phyloP scores from a whole-genome alignment of 768 basidiomycete genomes.

The Tricholomella constricta region DNA sequence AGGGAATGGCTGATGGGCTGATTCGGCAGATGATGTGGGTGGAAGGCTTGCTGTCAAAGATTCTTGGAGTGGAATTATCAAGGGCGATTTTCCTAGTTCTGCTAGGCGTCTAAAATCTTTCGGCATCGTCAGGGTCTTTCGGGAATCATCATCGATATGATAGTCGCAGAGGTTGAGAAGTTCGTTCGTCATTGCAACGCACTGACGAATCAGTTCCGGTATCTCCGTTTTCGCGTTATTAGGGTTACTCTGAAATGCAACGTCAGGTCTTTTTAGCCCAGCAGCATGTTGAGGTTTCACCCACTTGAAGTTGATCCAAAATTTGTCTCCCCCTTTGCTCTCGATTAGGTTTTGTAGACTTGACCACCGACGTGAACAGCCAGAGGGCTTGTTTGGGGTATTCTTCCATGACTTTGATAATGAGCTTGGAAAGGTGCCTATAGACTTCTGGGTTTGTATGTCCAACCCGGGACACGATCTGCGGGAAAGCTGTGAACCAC shows the following conservation, averaged over 20 bases:
- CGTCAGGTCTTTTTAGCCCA: not conserved
- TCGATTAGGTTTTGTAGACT: constrained; percentile 73
- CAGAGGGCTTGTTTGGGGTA: constrained; percentile 93
- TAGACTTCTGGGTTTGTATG: constrained; percentile 68
- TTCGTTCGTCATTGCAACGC: constrained; percentile 64
- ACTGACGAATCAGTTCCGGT: constrained; percentile 53
- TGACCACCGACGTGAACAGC: constrained; percentile 87
- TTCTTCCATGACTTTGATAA: constrained; percentile 69
- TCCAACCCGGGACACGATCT: constrained; percentile 92
- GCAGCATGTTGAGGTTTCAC: constrained; percentile 7
- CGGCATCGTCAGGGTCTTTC: constrained; percentile 46
- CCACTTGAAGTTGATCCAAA: constrained; percentile 59
- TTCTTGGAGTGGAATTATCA: constrained; percentile 92
- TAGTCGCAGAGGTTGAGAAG: constrained; percentile 68
- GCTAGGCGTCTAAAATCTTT: constrained; percentile 60
- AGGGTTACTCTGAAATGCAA: constrained; percentile 43
- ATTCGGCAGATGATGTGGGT: constrained; percentile 60
- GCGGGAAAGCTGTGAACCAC: constrained; percentile 97
- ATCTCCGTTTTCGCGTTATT: constrained; percentile 42
- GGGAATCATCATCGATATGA: constrained; percentile 41
- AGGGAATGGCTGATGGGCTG: constrained; percentile 82
- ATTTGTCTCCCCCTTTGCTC: constrained; percentile 60
- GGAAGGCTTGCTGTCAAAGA: constrained; percentile 91
- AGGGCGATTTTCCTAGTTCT: constrained; percentile 55
- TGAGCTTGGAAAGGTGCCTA: constrained; percentile 61